These are phyloP conservation scores for Hyphopichia khmerensis DNA, from an alignment of 1,139 yeast genomes.

Conservation along the genomic window DNA sequence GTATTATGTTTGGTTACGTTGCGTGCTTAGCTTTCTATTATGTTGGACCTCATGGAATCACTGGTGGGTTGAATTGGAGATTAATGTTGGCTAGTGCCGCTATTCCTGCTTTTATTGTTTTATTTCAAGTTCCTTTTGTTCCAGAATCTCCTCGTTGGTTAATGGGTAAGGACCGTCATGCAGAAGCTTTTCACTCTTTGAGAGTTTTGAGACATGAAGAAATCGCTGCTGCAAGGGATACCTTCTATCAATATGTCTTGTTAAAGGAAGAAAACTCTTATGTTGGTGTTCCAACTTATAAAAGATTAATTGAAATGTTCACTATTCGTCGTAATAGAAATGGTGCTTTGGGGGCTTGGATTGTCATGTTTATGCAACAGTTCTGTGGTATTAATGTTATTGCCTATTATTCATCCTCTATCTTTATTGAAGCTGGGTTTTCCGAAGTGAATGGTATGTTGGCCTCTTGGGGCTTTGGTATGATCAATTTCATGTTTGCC, in stretches of 20 bases:
- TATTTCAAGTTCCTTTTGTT: slow-evolving; percentile 16
- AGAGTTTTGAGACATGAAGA: slow-evolving; percentile 37
- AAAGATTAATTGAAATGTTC: slow-evolving; percentile 54
- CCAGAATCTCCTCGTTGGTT: slow-evolving; percentile 32
- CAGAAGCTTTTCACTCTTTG: slow-evolving; percentile 21
- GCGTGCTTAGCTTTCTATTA: slow-evolving; percentile 18
- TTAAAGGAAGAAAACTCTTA: slow-evolving; percentile 65
- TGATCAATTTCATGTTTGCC: slow-evolving; percentile 78
- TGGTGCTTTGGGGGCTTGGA: slow-evolving; percentile 77
- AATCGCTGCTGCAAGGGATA: slow-evolving; percentile 62
- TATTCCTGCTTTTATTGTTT: slow-evolving; percentile 18
- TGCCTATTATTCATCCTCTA: slow-evolving; percentile 76
- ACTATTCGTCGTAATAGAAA: slow-evolving; percentile 78
- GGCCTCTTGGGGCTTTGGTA: slow-evolving; percentile 87
- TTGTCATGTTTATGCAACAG: slow-evolving; percentile 89
- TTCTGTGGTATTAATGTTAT: slow-evolving; percentile 90
- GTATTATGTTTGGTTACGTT: slow-evolving; percentile 24
- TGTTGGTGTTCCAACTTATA: slow-evolving; percentile 50
- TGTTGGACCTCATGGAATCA: slow-evolving; percentile 5
- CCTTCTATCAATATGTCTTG: slow-evolving; percentile 58
- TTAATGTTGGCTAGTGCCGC: slow-evolving; percentile 21
- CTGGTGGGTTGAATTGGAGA: slow-evolving; percentile 20
- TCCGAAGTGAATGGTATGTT: slow-evolving; percentile 59
- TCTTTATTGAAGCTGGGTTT: slow-evolving; percentile 69
- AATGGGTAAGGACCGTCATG: slow-evolving; percentile 26